Conservation (phyloP, 768 basidiomycete species). For the Boletus rubroflammeus region DNA sequence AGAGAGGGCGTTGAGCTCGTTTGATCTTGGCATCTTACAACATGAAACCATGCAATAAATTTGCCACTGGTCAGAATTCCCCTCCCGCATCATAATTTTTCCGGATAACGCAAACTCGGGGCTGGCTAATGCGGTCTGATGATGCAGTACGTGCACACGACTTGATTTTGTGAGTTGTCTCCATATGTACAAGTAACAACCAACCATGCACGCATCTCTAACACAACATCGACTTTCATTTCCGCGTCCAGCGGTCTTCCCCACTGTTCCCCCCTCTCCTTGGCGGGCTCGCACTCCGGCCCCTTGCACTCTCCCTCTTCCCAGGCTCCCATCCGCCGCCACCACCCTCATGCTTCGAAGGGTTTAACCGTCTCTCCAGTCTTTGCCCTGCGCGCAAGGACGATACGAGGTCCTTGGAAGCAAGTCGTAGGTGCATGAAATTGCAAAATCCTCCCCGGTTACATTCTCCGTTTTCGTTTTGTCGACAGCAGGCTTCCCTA, state of each 20-base stretch:
- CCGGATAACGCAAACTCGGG: not conserved
- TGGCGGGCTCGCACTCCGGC: slow-evolving; percentile 71
- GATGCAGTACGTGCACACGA: not conserved
- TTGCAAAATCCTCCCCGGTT: slow-evolving; percentile 98
- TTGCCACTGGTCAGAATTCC: not conserved
- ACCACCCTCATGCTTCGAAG: slow-evolving; percentile 56
- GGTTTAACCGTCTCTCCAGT: slow-evolving; percentile 74
- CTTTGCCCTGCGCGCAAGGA: slow-evolving; percentile 80
- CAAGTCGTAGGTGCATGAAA: slow-evolving; percentile 94
- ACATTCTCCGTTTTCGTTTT: slow-evolving; percentile 98
- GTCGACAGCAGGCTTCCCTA: slow-evolving; percentile 96
- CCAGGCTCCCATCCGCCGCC: slow-evolving; percentile 84
- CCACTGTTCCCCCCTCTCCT: slow-evolving; percentile 60
- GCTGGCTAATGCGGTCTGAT: not conserved
- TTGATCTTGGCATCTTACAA: not conserved
- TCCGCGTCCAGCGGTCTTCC: slow-evolving; percentile 77
- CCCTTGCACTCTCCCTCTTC: slow-evolving; percentile 61
- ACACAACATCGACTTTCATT: slow-evolving; percentile 27
- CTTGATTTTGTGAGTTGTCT: not conserved
- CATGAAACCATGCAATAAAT: not conserved
- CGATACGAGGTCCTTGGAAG: slow-evolving; percentile 78
- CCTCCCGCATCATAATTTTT: not conserved
- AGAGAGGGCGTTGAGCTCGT: not conserved
- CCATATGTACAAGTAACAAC: not conserved
- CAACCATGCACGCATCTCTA: not conserved